Conservation (phyloP, 768 basidiomycete genomes). For the Termitomyces sp. region DNA sequence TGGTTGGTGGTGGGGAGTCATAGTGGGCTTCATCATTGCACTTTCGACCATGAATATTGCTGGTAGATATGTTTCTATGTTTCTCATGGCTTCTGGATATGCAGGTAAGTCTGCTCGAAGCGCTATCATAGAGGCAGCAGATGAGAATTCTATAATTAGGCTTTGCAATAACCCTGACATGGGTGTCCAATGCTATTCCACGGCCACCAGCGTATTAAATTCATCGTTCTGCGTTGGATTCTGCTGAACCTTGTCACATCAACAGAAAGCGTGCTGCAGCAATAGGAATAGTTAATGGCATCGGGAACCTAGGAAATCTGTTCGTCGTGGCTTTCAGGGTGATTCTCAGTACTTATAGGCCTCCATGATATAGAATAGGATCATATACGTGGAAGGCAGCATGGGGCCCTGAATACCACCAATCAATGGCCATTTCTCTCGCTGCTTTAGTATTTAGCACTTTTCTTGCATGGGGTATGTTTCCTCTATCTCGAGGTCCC, state of each 20-base stretch:
- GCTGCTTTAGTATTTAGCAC: conserved; percentile 29
- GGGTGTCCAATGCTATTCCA: conserved; percentile 57
- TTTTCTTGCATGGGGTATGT: conserved; percentile 26
- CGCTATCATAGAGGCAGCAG: background rate
- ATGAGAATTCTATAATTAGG: conserved; percentile 18
- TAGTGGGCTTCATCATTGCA: conserved; percentile 57
- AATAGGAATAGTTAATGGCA: conserved; percentile 58
- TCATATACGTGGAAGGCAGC: conserved; percentile 55
- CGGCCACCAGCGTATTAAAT: conserved; percentile 48
- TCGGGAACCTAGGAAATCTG: conserved; percentile 53
- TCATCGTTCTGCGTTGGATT: background rate
- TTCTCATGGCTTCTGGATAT: conserved; percentile 58
- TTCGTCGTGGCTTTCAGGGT: conserved; percentile 19
- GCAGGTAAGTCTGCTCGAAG: conserved; percentile 20
- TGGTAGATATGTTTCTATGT: conserved; percentile 56
- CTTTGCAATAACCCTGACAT: conserved; percentile 46
- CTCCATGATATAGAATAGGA: conserved; percentile 36
- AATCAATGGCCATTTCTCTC: conserved; percentile 49
- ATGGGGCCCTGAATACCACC: conserved; percentile 64
- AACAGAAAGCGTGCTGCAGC: conserved; percentile 45
- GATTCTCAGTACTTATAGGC: background rate
- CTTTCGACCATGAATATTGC: conserved; percentile 45
- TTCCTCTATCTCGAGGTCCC: too few relatives aligned
- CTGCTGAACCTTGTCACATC: background rate
- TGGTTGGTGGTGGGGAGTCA: conserved; percentile 54